Base-by-base conservation (phyloP, 139 green algal genomes). In the Chlorella sp. region DNA sequence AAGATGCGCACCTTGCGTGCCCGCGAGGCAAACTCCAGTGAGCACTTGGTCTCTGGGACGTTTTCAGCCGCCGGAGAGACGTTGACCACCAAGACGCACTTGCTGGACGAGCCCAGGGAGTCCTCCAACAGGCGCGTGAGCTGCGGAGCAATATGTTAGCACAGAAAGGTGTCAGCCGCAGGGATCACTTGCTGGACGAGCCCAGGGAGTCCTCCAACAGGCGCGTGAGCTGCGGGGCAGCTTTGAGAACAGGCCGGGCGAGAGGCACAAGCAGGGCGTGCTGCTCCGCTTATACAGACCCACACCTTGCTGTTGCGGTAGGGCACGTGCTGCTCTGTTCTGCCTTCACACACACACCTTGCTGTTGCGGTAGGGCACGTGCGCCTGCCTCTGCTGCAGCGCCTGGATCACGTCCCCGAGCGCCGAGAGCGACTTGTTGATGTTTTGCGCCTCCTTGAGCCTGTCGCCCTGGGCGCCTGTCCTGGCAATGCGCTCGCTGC, bases 361-460 rank as follows among this genome's bases (percentile, higher is more conserved):
- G 75, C 67, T 76, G 76, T 91, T 89, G 50, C 86, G 67, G 79
- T 90, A 93, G 3, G 86, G 83, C 27, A 93, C 79, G 63, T 91
- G 87, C 4, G 72, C 66, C 72, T 82, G 85, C 26, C 72, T 77
- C 71, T 88, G 82, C 80, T 89, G 85, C 70, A 93, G 81, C 27
- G 86, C 85, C 36, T 85, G 79, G 69, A 93, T 89, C 32, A 91
- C 85, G 49, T 92, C 85, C 1, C 88, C 90, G 63, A 93, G 86
- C 32, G 83, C 81, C 3, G 63, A 72, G 61, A 94, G 70, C 22
- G 71, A 85, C 73, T 89, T 91, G 86, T 94, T 94, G 80, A 94
- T 94, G 75, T 89, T 87, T 75, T 93, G 89, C 34, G 89, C 89
- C 76, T 94, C 89, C 74, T 89, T 91, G 35, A 94, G 80, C 32